A percentile compares a stretch with the other conserved stretches of the same genome.
Evolutionary conservation across 345 rosid genomes (phyloP).

Genomic region (Turritis glabra): DNA sequence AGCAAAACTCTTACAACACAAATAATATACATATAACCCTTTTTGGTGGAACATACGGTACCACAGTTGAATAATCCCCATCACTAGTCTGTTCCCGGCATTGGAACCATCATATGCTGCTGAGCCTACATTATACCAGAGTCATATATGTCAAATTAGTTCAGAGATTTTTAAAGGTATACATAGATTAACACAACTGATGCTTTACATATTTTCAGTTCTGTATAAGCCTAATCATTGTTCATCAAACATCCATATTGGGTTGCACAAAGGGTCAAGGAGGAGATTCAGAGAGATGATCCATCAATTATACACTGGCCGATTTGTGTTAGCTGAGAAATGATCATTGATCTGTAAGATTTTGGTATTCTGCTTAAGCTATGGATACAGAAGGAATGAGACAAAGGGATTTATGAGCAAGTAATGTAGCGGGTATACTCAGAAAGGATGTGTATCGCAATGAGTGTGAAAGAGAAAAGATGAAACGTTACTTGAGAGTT

Average conservation of each 20-base stretch:
- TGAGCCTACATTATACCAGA: slow-evolving; percentile 47
- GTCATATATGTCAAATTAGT: neutral
- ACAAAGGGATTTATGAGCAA: neutral
- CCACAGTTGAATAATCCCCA: slow-evolving; percentile 1
- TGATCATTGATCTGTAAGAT: neutral
- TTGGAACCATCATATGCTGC: slow-evolving; percentile 68
- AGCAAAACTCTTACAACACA: slow-evolving; percentile 19
- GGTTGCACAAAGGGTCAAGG: slow-evolving; percentile 1
- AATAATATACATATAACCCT: slow-evolving; percentile 23
- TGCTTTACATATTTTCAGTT: neutral
- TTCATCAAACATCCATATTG: neutral
- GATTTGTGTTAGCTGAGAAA: slow-evolving; percentile 7
- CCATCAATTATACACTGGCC: neutral
- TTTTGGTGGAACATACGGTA: neutral
- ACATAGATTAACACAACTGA: neutral
- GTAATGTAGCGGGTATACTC: neutral
- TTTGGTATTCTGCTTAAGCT: neutral
- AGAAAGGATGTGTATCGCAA: neutral
- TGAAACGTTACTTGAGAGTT: slow-evolving; percentile 60
- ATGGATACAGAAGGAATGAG: neutral
- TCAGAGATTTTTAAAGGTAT: neutral
- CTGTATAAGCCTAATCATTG: neutral
- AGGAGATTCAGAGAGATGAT: neutral
- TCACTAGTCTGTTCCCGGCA: slow-evolving; percentile 58
- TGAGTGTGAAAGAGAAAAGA: slow-evolving; percentile 13